Evolutionary conservation across 371 early-diverging fungal genomes (phyloP).

Genomic region (Batkoa obscura): DNA sequence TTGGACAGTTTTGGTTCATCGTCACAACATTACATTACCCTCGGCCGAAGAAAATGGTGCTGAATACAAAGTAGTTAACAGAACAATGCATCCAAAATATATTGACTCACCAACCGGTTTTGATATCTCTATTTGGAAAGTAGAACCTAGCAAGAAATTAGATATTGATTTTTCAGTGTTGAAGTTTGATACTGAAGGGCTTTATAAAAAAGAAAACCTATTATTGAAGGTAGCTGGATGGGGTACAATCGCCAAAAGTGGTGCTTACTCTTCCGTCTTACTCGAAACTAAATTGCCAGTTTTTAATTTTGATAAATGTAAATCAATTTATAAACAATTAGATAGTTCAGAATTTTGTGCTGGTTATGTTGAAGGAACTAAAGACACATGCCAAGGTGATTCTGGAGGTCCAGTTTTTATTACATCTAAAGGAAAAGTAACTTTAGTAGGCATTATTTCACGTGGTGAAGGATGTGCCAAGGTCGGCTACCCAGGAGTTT

Average conservation of each 20-base stretch:
- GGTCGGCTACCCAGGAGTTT: not conserved
- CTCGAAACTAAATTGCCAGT: constrained; percentile 2
- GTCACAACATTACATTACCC: not conserved
- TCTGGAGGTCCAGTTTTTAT: constrained; percentile 4
- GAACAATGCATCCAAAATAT: constrained; percentile 1
- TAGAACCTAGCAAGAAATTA: too few relatives aligned
- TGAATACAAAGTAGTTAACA: not conserved
- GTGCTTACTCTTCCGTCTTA: not conserved
- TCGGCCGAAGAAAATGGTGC: not conserved
- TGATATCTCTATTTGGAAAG: constrained; percentile 1
- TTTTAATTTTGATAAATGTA: too few relatives aligned
- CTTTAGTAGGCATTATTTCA: not conserved
- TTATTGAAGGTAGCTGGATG: not conserved
- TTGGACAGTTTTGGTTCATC: not conserved
- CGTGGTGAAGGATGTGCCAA: not conserved
- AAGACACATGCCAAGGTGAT: constrained; percentile 5
- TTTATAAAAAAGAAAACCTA: too few relatives aligned
- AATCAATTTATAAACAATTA: too few relatives aligned
- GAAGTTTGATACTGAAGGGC: not conserved
- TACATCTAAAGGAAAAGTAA: not conserved
- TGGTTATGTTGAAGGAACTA: not conserved
- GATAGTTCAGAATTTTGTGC: too few relatives aligned
- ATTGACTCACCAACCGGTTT: not conserved
- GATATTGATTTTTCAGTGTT: too few relatives aligned
- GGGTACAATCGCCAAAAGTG: not conserved